These are phyloP conservation scores for Fragaria vesca DNA, from an alignment of 306 rosid genomes.

Conservation along the genomic window DNA sequence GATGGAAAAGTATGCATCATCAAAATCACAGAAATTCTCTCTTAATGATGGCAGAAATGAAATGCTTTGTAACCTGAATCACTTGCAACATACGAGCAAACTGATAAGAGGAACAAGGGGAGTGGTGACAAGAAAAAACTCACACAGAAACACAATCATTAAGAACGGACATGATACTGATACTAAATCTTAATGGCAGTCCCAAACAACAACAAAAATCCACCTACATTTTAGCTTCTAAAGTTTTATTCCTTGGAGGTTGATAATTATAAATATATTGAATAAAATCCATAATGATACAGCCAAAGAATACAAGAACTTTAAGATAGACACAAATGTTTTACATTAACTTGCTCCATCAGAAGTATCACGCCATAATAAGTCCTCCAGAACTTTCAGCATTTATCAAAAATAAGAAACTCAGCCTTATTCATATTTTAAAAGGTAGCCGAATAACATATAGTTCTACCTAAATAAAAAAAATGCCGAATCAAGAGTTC, in stretches of 20 bases:
- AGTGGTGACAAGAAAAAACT: not conserved
- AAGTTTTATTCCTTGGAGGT: not conserved
- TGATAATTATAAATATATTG: not conserved
- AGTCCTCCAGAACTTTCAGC: not conserved
- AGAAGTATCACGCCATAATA: not conserved
- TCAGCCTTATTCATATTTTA: not conserved
- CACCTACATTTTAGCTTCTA: not conserved
- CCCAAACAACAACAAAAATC: not conserved
- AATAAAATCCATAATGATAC: not conserved
- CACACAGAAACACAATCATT: constrained; percentile 7
- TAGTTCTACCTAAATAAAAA: not conserved
- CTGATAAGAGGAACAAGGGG: not conserved
- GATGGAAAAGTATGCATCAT: not conserved
- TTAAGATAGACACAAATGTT: not conserved
- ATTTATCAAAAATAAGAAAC: not conserved
- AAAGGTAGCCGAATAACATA: not conserved
- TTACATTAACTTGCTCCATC: not conserved
- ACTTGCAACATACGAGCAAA: not conserved
- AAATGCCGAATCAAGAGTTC: not conserved
- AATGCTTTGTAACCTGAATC: not conserved
- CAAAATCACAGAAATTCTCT: not conserved
- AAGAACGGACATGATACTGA: not conserved
- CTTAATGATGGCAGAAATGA: not conserved
- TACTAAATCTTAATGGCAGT: not conserved
- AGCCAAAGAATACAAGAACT: not conserved